Percentiles rank a stretch among this genome's conserved stretches.
Evolutionary conservation across 1,284 basidiomycete species (phyloP).

Genomic region (Phlebopus sp.): DNA sequence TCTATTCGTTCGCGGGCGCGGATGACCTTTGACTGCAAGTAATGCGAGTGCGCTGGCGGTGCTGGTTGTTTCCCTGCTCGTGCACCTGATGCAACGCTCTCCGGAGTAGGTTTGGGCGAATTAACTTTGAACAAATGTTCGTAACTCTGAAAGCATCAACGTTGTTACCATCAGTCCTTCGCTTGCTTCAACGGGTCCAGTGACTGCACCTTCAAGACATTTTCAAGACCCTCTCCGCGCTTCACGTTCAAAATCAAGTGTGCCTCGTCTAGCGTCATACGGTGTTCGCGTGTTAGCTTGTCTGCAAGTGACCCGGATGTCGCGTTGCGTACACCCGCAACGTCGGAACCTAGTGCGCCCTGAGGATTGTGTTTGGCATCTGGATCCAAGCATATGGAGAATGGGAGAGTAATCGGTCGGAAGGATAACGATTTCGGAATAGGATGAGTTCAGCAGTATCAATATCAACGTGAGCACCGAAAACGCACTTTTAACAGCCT

Average conservation of each 20-base stretch:
- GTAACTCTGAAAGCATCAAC: constrained; percentile 65
- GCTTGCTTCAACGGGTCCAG: not conserved
- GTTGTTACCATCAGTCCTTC: constrained; percentile 3
- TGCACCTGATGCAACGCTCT: constrained; percentile 32
- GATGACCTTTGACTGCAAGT: constrained; percentile 95
- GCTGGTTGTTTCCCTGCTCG: constrained; percentile 36
- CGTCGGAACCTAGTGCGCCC: constrained; percentile 56
- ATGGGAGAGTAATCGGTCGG: not conserved
- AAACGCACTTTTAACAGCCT: constrained; percentile 88
- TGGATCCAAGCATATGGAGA: constrained; percentile 26
- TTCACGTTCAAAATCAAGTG: constrained; percentile 92
- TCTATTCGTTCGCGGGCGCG: constrained; percentile 93
- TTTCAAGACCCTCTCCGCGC: constrained; percentile 68
- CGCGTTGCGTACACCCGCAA: constrained; percentile 69
- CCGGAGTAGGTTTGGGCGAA: constrained; percentile 61
- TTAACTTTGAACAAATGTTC: constrained; percentile 92
- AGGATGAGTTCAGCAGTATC: not conserved
- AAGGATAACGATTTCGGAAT: constrained; percentile 6
- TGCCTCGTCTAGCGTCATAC: constrained; percentile 97
- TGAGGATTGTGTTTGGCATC: constrained; percentile 82
- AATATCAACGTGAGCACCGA: not conserved
- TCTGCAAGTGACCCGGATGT: constrained; percentile 73
- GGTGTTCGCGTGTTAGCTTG: constrained; percentile 76
- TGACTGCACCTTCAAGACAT: constrained; percentile 65
- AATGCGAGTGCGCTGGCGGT: constrained; percentile 74